Percentiles rank a stretch among this genome's conserved stretches.
Conservation (phyloP, 352 stramenopile species). For the Phytophthora aleatoria region DNA sequence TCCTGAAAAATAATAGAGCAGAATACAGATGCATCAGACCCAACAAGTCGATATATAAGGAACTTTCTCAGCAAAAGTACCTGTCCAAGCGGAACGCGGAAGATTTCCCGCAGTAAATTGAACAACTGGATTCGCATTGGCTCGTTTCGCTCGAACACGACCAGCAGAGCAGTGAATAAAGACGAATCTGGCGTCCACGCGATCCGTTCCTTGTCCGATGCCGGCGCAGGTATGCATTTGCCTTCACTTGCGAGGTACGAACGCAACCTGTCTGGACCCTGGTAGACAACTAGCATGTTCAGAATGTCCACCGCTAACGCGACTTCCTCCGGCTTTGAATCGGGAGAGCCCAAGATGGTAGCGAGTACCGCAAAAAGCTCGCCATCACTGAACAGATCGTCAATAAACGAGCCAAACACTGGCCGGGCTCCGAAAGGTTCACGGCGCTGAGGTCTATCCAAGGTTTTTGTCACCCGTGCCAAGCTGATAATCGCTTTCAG, state of each 20-base stretch:
- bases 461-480: constrained; percentile 57
- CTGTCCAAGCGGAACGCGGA: constrained; percentile 68
- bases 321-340: constrained; percentile 56
- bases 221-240: constrained; percentile 64
- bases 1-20: constrained; percentile 42
- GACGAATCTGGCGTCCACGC: constrained; percentile 68
- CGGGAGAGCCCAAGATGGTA: constrained; percentile 46
- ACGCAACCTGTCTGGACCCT: constrained; percentile 69
- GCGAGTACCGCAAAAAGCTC: constrained; percentile 64
- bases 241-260: constrained; percentile 71
- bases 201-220: constrained; percentile 66
- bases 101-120: constrained; percentile 74
- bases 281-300: constrained; percentile 72
- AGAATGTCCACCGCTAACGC: constrained; percentile 67
- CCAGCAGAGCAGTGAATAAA: constrained; percentile 72
- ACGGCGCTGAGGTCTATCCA: constrained; percentile 70
- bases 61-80: constrained; percentile 33
- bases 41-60: background rate
- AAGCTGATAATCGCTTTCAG: constrained; percentile 78
- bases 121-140: constrained; percentile 67
- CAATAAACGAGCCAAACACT: constrained; percentile 65
- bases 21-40: background rate
- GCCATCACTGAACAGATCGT: constrained; percentile 71
- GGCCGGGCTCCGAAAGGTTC: constrained; percentile 57
- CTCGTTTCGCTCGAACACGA: constrained; percentile 74